A percentile compares a stretch with the other conserved stretches of the same genome.
Conservation (phyloP, 805 yeast genomes). For the Pichia insulana region DNA sequence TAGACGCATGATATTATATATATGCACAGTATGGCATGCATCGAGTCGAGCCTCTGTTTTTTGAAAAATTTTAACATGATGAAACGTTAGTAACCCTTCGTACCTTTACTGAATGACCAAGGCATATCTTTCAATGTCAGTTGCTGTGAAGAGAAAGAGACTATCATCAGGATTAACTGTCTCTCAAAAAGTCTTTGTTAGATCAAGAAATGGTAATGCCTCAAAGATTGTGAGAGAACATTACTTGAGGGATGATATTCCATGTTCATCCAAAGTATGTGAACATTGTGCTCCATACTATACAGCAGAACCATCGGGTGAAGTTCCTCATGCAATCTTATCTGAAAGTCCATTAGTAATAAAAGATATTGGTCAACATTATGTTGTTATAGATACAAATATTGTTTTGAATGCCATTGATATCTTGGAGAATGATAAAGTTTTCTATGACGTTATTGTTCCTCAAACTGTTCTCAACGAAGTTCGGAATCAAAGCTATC, state of each 20-base stretch:
- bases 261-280: constrained; percentile 77
- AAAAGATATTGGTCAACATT: constrained; percentile 56
- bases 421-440: constrained; percentile 64
- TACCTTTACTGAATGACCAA: too few relatives aligned
- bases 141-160: constrained; percentile 30
- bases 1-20: too few relatives aligned
- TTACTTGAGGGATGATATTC: constrained; percentile 84
- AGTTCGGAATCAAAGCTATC: constrained; percentile 77
- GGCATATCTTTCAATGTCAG: background rate
- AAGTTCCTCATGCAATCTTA: constrained; percentile 56
- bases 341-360: constrained; percentile 48
- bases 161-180: constrained; percentile 50
- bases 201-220: constrained; percentile 86
- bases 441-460: constrained; percentile 83
- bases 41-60: too few relatives aligned
- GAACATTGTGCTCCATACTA: constrained; percentile 45
- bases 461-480: constrained; percentile 95
- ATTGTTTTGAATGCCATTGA: constrained; percentile 85
- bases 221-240: constrained; percentile 90
- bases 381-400: constrained; percentile 80
- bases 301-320: constrained; percentile 59
- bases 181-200: constrained; percentile 82
- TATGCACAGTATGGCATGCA: too few relatives aligned
- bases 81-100: too few relatives aligned
- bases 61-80: background rate